phyloP scores from a whole-genome alignment of 257 asterid species.

The Nicotiana obtusifolia region DNA sequence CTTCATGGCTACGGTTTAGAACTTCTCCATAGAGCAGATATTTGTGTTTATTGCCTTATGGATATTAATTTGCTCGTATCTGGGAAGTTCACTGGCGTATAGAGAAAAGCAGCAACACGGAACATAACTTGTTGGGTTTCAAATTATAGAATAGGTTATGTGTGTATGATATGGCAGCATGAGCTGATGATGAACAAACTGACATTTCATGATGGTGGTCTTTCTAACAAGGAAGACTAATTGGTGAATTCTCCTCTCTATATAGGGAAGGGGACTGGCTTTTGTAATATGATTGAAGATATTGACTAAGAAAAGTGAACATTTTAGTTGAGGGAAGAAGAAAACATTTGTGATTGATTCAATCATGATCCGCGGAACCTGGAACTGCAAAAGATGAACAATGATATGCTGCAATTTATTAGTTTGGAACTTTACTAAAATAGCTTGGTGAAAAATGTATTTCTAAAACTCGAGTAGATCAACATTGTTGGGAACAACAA shows the following conservation, averaged over 20 bases:
- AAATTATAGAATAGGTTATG: not conserved
- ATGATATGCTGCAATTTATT: not conserved
- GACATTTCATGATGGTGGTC: not conserved
- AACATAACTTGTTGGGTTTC: not conserved
- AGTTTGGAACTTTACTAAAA: not conserved
- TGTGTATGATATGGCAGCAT: not conserved
- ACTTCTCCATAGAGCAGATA: not conserved
- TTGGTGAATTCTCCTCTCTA: too few species aligned
- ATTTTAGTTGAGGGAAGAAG: not conserved
- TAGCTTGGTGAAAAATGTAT: not conserved
- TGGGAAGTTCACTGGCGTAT: not conserved
- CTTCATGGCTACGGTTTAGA: not conserved
- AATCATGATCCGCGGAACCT: not conserved
- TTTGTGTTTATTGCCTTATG: not conserved
- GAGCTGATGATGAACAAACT: not conserved
- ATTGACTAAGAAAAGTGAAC: not conserved
- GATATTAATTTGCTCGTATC: not conserved
- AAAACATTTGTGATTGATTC: not conserved
- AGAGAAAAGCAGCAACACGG: not conserved
- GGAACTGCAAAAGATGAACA: not conserved
- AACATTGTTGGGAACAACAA: not conserved
- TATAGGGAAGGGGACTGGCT: too few species aligned
- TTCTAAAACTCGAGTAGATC: not conserved
- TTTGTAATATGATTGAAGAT: not conserved
- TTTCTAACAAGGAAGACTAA: not conserved